Evolutionary conservation across 2,329 filamentous ascomycete genomes (phyloP).

Genomic region (Aspergillus clavatus): DNA sequence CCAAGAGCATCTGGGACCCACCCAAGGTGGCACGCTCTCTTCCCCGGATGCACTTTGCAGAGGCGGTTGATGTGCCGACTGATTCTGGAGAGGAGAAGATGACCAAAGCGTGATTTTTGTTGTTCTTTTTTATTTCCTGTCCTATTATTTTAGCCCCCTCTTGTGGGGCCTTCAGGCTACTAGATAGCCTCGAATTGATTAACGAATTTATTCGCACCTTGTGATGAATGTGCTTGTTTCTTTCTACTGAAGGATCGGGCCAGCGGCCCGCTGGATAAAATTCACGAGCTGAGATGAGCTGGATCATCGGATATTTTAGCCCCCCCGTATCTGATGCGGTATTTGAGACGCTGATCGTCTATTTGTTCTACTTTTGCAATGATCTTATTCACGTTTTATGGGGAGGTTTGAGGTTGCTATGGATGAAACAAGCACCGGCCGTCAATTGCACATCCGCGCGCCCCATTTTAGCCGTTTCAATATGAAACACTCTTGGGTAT

Average conservation of each 20-base stretch:
- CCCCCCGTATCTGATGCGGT: background rate
- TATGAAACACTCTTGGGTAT: background rate
- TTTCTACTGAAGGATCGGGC: background rate
- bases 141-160: too few species aligned
- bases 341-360: background rate
- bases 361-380: too few species aligned
- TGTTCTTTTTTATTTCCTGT: too few species aligned
- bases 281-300: background rate
- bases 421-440: background rate
- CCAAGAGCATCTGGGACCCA: constrained; percentile 27
- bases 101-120: background rate
- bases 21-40: constrained; percentile 18
- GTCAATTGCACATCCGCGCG: too few species aligned
- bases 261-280: background rate
- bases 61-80: constrained; percentile 6
- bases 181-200: background rate
- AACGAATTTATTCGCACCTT: too few species aligned
- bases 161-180: too few species aligned
- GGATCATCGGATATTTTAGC: background rate
- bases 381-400: too few species aligned
- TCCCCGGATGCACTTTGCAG: constrained; percentile 13
- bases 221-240: background rate
- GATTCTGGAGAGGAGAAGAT: background rate
- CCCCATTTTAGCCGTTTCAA: background rate
- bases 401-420: too few species aligned